These are phyloP conservation scores for Babesia sp. DNA, from an alignment of 169 alveolate genomes.

Conservation along the genomic window DNA sequence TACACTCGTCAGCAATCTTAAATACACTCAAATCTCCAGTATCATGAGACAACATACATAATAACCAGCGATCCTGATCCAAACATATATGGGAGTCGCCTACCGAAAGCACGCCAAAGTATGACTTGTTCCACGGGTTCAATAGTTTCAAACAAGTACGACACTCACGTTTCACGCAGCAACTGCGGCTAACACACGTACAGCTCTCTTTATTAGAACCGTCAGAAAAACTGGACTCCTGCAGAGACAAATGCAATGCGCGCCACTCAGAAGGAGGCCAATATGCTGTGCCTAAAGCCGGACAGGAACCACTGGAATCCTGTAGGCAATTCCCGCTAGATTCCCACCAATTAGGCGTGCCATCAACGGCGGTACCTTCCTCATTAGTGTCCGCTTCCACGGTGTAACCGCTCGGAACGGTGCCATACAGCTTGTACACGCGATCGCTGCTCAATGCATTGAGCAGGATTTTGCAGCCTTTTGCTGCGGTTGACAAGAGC, in stretches of 20 bases:
- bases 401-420: conserved; percentile 26
- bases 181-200: background rate
- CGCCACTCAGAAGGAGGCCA: conserved; percentile 64
- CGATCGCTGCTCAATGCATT: conserved; percentile 15
- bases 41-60: conserved; percentile 19
- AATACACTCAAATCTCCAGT: conserved; percentile 53
- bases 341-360: conserved; percentile 3
- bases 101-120: conserved; percentile 12
- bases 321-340: conserved; percentile 24
- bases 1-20: conserved; percentile 14
- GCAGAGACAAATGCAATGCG: conserved; percentile 13
- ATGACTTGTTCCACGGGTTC: conserved; percentile 59
- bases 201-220: background rate
- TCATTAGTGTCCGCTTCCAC: background rate
- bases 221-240: conserved; percentile 8
- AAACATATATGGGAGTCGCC: conserved; percentile 7
- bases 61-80: conserved; percentile 55
- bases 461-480: conserved; percentile 13
- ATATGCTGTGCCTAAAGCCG: conserved; percentile 7
- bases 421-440: conserved; percentile 25
- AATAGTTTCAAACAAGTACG: conserved; percentile 28
- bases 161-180: conserved; percentile 9
- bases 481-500: background rate
- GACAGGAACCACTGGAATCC: conserved; percentile 9
- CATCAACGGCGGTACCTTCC: background rate